Evolutionary conservation across 768 basidiomycete species (phyloP).

Genomic region (Boletus coccyginus): DNA sequence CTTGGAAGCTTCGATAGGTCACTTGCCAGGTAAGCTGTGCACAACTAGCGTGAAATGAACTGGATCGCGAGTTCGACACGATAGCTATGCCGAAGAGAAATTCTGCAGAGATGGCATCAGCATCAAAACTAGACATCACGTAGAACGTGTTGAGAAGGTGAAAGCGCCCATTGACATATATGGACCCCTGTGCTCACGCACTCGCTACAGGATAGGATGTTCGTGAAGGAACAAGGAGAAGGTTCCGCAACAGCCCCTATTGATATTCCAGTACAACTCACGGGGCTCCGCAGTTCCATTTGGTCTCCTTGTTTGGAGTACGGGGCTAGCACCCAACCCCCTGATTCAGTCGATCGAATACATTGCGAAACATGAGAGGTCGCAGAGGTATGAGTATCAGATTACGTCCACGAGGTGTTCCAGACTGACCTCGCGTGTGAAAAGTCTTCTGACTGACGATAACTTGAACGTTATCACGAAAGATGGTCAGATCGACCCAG

Average conservation of each 20-base stretch:
- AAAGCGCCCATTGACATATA: slow-evolving; percentile 8
- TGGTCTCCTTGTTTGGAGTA: slow-evolving; percentile 86
- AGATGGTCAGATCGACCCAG: slow-evolving; percentile 52
- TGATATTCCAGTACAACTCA: slow-evolving; percentile 2
- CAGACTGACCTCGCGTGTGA: slow-evolving; percentile 7
- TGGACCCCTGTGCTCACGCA: slow-evolving; percentile 8
- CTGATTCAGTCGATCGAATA: slow-evolving; percentile 59
- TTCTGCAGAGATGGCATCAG: slow-evolving; percentile 74
- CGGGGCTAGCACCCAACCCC: slow-evolving; percentile 82
- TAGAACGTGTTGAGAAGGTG: slow-evolving; percentile 64
- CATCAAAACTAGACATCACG: slow-evolving; percentile 70
- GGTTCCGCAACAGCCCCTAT: slow-evolving; percentile 35
- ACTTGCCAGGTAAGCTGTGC: slow-evolving; percentile 48
- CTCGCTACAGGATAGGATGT: slow-evolving; percentile 53
- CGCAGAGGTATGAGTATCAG: slow-evolving; percentile 40
- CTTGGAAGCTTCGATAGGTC: slow-evolving; percentile 71
- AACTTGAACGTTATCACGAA: slow-evolving; percentile 59
- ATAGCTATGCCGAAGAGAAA: slow-evolving; percentile 65
- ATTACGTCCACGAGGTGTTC: slow-evolving; percentile 31
- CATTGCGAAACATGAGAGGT: slow-evolving; percentile 59
- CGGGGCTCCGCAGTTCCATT: slow-evolving; percentile 55
- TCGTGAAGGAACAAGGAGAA: slow-evolving; percentile 70
- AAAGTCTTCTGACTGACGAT: slow-evolving; percentile 49
- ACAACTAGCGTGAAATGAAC: neutral
- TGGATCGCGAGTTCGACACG: neutral